These are phyloP conservation scores for Brassica cretica DNA, from an alignment of 345 rosid genomes.

Conservation along the genomic window DNA sequence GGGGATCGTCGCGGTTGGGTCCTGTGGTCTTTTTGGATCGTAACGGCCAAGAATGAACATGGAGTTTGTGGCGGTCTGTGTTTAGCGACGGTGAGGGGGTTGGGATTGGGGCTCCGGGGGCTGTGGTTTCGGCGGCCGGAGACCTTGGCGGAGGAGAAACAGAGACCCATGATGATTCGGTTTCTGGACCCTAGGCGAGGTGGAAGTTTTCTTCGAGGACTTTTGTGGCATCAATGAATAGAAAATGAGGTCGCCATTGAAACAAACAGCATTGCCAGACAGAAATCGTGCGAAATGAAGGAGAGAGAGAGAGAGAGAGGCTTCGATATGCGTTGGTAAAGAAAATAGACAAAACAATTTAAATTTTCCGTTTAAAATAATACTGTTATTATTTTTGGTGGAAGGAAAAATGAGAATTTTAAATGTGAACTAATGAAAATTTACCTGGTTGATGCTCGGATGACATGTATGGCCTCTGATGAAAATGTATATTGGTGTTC, in stretches of 20 bases:
- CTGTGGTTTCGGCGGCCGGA: conserved; percentile 56
- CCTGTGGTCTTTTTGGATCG: conserved; percentile 37
- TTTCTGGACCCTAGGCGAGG: conserved; percentile 31
- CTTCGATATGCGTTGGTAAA: neutral
- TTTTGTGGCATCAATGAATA: conserved; percentile 25
- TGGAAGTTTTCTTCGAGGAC: neutral
- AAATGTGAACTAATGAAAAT: too few relatives aligned
- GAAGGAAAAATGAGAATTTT: too few relatives aligned
- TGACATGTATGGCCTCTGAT: too few relatives aligned
- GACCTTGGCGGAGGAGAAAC: conserved; percentile 71
- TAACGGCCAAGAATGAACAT: conserved; percentile 32
- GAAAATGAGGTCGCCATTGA: conserved; percentile 30
- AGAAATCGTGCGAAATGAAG: conserved; percentile 18
- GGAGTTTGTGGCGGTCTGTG: conserved; percentile 18
- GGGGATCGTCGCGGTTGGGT: conserved; percentile 33
- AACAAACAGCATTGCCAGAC: conserved; percentile 30
- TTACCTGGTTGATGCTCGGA: too few relatives aligned
- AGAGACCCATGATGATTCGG: conserved; percentile 54
- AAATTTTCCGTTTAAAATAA: too few relatives aligned
- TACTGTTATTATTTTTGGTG: too few relatives aligned
- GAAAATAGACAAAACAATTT: neutral
- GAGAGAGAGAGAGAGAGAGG: neutral
- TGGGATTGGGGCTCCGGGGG: conserved; percentile 6
- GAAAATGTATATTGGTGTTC: too few relatives aligned
- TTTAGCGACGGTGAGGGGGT: conserved; percentile 34